Base-by-base conservation (phyloP, 805 yeast species). In the Ogataea methylovora region DNA sequence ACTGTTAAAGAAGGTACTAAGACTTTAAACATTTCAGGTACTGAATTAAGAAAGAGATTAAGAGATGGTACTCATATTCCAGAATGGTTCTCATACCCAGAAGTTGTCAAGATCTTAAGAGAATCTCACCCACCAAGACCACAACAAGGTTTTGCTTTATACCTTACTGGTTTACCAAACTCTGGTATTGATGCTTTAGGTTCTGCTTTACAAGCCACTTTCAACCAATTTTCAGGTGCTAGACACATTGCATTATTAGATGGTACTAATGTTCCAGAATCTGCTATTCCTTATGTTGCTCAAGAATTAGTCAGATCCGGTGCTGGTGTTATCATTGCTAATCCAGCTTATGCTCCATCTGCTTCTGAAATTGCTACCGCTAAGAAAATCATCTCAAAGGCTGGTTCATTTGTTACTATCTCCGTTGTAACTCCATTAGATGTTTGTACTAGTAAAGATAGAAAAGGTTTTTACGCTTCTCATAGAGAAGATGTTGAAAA, bases 41-140 rank as follows among this genome's bases (percentile, higher is more conserved):
- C 97, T 22, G 96, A 88, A 64, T 74, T 90, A 52, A 79, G 97
- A 65, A 79, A 80, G 60, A 77, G 90, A 46, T 74, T 88, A 56
- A 79, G 78, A 65, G 82, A 79, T 41, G 97, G 97, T 39, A 71
- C 81, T 28, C 80, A 80, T 42, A 90, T 88, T 48, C 97, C 97
- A 43, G 92, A 76, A 56, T 88, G 97, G 97, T 88, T 90, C 63
- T 85, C 96, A 5, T 88, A 88, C 63, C 95, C 96, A 3, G 97
- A 88, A 61, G 96, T 90, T 34, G 97, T 90, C 40, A 73, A 74
- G 58, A 87, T 90, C 40, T 71, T 88, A 50, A 80, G 97, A 57
- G 90, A 85, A 50, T 76, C 88, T 30, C 88, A 88, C 59, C 97
- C 97, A 37, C 95, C 97, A 43, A 78, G 97, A 62, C 75, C 70